Conservation (phyloP, 805 yeast genomes). For the Ogataea parapolymorpha region DNA sequence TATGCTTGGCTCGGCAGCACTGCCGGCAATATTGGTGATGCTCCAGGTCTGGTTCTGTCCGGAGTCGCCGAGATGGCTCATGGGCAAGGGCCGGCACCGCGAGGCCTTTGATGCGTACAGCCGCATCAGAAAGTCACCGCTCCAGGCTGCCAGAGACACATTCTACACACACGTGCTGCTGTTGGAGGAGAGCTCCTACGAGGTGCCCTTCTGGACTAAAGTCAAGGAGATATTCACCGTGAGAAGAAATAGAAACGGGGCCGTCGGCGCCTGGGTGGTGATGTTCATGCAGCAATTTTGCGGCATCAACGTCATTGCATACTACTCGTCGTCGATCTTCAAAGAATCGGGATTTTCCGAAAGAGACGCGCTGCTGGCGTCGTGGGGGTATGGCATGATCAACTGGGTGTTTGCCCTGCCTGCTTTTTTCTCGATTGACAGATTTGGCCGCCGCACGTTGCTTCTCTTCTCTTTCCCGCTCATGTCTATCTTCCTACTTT, state of each 20-base stretch:
- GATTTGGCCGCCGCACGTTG: slow-evolving; percentile 66
- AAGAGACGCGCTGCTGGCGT: slow-evolving; percentile 66
- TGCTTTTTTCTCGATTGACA: slow-evolving; percentile 76
- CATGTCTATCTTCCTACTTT: slow-evolving; percentile 55
- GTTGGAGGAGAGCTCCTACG: slow-evolving; percentile 55
- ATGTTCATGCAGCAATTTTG: slow-evolving; percentile 92
- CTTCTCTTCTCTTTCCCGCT: slow-evolving; percentile 59
- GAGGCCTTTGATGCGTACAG: slow-evolving; percentile 55
- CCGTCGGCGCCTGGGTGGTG: slow-evolving; percentile 73
- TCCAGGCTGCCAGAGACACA: slow-evolving; percentile 67
- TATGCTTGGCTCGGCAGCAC: slow-evolving; percentile 64
- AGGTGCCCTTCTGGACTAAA: slow-evolving; percentile 44
- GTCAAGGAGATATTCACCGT: slow-evolving; percentile 59
- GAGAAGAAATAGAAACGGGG: slow-evolving; percentile 81
- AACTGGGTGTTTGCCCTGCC: slow-evolving; percentile 81
- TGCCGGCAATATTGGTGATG: slow-evolving; percentile 61
- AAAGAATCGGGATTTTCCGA: slow-evolving; percentile 61
- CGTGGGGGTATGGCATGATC: slow-evolving; percentile 83
- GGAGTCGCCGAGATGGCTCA: slow-evolving; percentile 74
- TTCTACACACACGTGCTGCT: slow-evolving; percentile 66
- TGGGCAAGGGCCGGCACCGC: slow-evolving; percentile 62
- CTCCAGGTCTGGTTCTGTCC: slow-evolving; percentile 65
- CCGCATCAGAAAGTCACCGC: slow-evolving; percentile 46
- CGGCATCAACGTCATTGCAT: slow-evolving; percentile 85
- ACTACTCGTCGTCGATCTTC: slow-evolving; percentile 78